Percentiles rank a stretch among this genome's conserved stretches.
These are phyloP conservation scores for Peniophora sp. DNA, from an alignment of 1,284 basidiomycete species.

Conservation along the genomic window DNA sequence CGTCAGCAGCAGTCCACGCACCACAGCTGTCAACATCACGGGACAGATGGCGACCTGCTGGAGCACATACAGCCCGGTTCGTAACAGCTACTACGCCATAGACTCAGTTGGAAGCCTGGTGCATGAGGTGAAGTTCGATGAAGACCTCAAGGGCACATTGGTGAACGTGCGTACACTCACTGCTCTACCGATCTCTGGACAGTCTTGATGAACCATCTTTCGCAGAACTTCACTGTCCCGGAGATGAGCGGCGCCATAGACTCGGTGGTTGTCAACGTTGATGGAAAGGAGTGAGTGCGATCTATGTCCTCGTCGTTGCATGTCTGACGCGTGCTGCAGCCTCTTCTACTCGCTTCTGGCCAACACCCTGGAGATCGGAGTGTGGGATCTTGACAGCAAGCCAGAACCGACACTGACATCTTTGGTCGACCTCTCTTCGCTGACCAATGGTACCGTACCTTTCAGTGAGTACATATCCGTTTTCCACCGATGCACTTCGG, in stretches of 20 bases:
- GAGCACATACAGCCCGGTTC: constrained; percentile 31
- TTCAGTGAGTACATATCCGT: no score
- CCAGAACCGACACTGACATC: no score
- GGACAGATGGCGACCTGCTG: constrained; percentile 35
- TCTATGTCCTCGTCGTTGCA: neutral
- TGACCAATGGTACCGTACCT: no score
- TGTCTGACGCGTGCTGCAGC: neutral
- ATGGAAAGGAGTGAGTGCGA: neutral
- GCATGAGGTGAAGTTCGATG: constrained; percentile 32
- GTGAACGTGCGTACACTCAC: constrained; percentile 14
- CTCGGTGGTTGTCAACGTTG: neutral
- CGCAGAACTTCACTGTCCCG: neutral
- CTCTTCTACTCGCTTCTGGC: constrained; percentile 2
- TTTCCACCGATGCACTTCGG: no score
- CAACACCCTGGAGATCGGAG: neutral
- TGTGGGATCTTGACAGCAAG: neutral
- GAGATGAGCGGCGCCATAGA: neutral
- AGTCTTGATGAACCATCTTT: neutral
- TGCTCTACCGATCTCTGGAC: neutral
- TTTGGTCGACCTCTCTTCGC: no score
- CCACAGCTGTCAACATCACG: constrained; percentile 22
- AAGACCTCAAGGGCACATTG: constrained; percentile 30
- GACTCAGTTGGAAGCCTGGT: constrained; percentile 29
- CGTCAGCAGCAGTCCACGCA: constrained; percentile 13
- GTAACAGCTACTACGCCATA: constrained; percentile 34